Percentiles rank a stretch among this genome's conserved stretches.
Conservation (phyloP, 1,284 basidiomycete species). For the Laetiporus sulphureus region DNA sequence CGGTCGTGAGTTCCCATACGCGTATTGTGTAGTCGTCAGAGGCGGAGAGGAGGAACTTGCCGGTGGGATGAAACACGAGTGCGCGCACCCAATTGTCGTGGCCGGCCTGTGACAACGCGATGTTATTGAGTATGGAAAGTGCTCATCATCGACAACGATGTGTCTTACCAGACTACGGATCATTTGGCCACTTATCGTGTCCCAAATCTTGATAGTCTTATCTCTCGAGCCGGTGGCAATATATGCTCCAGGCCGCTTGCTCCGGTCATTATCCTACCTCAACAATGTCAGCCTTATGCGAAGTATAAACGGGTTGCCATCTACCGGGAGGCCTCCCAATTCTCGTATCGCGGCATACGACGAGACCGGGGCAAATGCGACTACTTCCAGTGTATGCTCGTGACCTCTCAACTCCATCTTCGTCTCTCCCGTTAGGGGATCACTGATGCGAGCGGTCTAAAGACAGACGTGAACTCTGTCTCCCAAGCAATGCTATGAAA, state of each 20-base stretch:
- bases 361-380: slow-evolving; percentile 51
- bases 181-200: slow-evolving; percentile 56
- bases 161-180: slow-evolving; percentile 54
- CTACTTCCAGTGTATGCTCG: slow-evolving; percentile 70
- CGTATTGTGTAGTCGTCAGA: slow-evolving; percentile 76
- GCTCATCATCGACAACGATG: not conserved
- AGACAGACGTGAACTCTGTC: not conserved
- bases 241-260: slow-evolving; percentile 36
- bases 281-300: not conserved
- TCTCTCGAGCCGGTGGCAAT: slow-evolving; percentile 67
- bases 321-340: slow-evolving; percentile 22
- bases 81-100: slow-evolving; percentile 71
- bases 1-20: slow-evolving; percentile 68
- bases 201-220: slow-evolving; percentile 72
- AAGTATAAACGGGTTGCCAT: not conserved
- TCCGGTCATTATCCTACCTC: slow-evolving; percentile 17
- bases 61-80: slow-evolving; percentile 66
- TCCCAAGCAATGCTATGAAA: not conserved
- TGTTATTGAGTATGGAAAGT: not conserved
- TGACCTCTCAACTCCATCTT: slow-evolving; percentile 70
- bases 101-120: slow-evolving; percentile 31
- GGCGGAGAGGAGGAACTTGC: slow-evolving; percentile 66
- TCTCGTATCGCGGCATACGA: slow-evolving; percentile 48
- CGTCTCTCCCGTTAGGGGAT: slow-evolving; percentile 52
- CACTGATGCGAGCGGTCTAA: slow-evolving; percentile 64